These are phyloP conservation scores for Pseudocercospora eumusae DNA, from an alignment of 2,329 filamentous ascomycete species.

Conservation along the genomic window DNA sequence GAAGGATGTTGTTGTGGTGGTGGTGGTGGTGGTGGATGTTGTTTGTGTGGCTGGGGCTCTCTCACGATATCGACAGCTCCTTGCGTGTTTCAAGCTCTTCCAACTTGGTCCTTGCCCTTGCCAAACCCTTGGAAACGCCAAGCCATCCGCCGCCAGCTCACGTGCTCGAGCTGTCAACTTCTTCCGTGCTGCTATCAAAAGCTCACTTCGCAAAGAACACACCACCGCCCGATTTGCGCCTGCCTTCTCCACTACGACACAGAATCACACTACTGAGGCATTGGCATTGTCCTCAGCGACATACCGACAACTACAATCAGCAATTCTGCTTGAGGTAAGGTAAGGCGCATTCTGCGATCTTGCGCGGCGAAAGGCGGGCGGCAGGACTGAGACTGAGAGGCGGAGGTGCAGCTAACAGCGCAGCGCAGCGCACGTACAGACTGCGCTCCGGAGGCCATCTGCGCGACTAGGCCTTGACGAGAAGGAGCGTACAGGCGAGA, in stretches of 20 bases:
- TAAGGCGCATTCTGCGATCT: background rate
- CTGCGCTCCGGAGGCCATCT: background rate
- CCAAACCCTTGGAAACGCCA: background rate
- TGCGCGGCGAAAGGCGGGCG: background rate
- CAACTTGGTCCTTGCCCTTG: no score
- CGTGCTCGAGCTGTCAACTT: background rate
- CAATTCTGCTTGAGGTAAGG: background rate
- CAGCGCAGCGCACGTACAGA: background rate
- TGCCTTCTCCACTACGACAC: background rate
- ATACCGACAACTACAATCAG: background rate
- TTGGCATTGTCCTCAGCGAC: background rate
- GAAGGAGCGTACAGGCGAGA: background rate
- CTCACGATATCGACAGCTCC: background rate
- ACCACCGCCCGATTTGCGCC: background rate
- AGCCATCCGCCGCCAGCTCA: background rate
- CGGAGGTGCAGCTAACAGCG: conserved; percentile 1
- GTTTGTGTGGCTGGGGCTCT: background rate
- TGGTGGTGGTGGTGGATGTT: background rate
- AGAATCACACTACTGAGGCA: background rate
- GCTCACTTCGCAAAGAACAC: background rate
- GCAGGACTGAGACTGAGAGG: background rate
- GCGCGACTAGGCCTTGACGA: background rate
- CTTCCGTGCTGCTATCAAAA: background rate
- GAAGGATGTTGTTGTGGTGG: background rate
- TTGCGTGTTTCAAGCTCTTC: background rate